These are phyloP conservation scores for Leucogyrophana mollusca DNA, from an alignment of 768 basidiomycete genomes.

Conservation along the genomic window DNA sequence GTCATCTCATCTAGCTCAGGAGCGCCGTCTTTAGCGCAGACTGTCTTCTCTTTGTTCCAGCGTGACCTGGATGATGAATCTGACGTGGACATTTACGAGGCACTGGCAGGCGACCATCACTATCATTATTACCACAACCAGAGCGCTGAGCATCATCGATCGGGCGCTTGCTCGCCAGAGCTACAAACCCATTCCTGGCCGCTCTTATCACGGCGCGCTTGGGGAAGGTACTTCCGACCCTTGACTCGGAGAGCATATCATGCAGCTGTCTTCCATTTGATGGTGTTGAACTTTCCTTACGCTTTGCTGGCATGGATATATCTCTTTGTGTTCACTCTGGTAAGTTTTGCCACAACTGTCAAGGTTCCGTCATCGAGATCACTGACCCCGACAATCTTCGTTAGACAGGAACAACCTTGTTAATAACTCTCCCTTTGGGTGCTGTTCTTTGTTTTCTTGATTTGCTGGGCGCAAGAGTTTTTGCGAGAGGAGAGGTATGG, in stretches of 20 bases:
- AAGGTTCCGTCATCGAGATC: neutral
- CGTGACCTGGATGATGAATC: conserved; percentile 45
- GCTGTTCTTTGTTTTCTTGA: conserved; percentile 76
- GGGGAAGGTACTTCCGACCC: conserved; percentile 66
- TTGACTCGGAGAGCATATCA: conserved; percentile 58
- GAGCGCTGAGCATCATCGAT: neutral
- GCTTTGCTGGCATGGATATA: conserved; percentile 78
- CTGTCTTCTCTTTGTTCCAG: conserved; percentile 66
- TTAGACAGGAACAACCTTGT: conserved; percentile 75
- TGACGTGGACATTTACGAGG: conserved; percentile 34
- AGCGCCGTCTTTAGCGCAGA: conserved; percentile 67
- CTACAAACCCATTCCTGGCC: conserved; percentile 4
- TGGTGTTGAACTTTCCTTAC: conserved; percentile 76
- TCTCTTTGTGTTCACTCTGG: conserved; percentile 78
- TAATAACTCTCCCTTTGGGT: conserved; percentile 78
- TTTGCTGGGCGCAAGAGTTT: conserved; percentile 68
- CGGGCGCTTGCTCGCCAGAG: neutral
- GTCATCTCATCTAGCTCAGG: conserved; percentile 43
- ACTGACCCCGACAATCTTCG: conserved; percentile 1
- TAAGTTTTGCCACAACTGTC: conserved; percentile 35
- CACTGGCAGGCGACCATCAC: conserved; percentile 17
- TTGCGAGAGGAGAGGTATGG: conserved; percentile 69
- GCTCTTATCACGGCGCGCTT: conserved; percentile 33
- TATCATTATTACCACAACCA: conserved; percentile 16
- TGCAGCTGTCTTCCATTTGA: conserved; percentile 62